Percentiles rank a stretch among this genome's conserved stretches.
phyloP scores from a whole-genome alignment of 1,139 yeast genomes.

The Taphrina flavorubra region DNA sequence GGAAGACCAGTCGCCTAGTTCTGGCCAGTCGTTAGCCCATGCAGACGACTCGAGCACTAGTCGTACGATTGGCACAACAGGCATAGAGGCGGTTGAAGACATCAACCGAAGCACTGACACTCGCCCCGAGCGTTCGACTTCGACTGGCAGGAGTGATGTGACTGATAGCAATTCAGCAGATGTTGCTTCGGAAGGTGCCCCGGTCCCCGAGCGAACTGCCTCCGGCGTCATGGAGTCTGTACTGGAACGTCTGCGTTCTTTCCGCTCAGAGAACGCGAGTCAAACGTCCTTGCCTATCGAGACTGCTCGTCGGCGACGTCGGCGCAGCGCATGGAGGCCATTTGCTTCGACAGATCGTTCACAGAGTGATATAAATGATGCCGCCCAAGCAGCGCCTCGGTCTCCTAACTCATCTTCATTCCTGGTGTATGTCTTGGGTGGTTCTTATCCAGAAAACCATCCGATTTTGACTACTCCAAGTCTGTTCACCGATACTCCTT shows the following conservation, averaged over 20 bases:
- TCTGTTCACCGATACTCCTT: conserved; percentile 58
- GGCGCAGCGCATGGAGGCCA: conserved; percentile 32
- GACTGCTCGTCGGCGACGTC: conserved; percentile 26
- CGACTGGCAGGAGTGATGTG: background rate
- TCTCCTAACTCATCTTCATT: conserved; percentile 55
- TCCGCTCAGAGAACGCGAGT: conserved; percentile 13
- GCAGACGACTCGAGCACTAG: background rate
- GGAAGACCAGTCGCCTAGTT: background rate
- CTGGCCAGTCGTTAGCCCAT: background rate
- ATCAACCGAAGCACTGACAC: background rate
- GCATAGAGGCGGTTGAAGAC: background rate
- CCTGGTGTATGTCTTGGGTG: conserved; percentile 58
- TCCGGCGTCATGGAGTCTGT: conserved; percentile 31
- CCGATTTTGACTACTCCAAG: conserved; percentile 59
- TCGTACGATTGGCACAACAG: background rate
- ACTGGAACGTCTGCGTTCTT: conserved; percentile 32
- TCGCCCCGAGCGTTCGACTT: background rate
- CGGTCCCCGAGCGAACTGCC: background rate
- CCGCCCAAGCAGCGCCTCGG: conserved; percentile 4
- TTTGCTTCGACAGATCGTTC: conserved; percentile 16
- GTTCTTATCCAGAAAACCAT: conserved; percentile 57
- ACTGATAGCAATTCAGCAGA: background rate
- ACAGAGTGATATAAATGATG: background rate
- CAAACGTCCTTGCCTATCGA: background rate
- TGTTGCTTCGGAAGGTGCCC: background rate